Percentiles rank a stretch among this genome's conserved stretches.
These are phyloP conservation scores for Clathrus columnatus DNA, from an alignment of 768 basidiomycete genomes.

Conservation along the genomic window DNA sequence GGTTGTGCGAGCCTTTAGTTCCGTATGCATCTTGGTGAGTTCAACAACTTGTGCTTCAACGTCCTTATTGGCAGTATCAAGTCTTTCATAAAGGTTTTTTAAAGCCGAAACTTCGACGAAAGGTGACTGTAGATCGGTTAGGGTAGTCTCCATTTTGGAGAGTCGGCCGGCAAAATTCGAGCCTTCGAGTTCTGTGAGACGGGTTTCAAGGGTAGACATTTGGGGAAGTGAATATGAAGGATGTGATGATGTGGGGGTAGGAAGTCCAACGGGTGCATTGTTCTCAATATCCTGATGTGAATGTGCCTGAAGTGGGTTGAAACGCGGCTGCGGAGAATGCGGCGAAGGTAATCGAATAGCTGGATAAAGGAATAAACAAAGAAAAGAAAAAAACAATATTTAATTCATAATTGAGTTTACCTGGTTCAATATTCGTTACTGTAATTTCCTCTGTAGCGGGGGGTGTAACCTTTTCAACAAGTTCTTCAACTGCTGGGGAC, in stretches of 20 bases:
- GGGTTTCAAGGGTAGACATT: neutral
- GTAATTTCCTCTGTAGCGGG: neutral
- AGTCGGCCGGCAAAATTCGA: neutral
- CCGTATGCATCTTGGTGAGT: neutral
- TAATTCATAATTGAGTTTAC: neutral
- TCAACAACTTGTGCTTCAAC: neutral
- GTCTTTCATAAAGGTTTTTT: neutral
- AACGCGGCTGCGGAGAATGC: neutral
- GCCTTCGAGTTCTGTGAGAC: neutral
- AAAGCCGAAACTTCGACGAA: neutral
- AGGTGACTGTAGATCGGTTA: neutral
- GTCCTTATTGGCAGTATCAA: neutral
- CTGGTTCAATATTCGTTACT: neutral
- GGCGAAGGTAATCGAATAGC: neutral
- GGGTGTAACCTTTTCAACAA: neutral
- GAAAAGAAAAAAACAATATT: neutral
- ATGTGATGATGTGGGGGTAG: neutral
- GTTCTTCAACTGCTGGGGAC: neutral
- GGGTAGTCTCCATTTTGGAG: neutral
- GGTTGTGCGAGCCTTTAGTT: neutral
- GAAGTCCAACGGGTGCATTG: neutral
- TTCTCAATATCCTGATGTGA: neutral
- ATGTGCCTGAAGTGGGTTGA: neutral
- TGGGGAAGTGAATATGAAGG: neutral
- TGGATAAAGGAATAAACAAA: neutral